Conservation (phyloP, 768 basidiomycete genomes). For the Rhizopogon roseolus region DNA sequence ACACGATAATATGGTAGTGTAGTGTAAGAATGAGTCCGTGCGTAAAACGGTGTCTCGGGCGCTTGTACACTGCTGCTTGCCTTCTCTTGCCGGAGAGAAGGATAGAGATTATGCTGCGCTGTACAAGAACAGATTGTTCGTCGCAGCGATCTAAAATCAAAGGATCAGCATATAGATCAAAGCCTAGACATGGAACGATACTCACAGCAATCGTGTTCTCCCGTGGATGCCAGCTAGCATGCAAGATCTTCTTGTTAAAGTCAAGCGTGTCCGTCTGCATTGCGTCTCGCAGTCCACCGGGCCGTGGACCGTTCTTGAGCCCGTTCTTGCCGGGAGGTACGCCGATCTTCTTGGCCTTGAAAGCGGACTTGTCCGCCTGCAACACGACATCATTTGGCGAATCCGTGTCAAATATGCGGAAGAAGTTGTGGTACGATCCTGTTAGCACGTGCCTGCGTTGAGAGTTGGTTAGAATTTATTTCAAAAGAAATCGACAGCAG, state of each 20-base stretch:
- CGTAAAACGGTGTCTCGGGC: conserved; percentile 16
- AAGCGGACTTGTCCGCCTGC: conserved; percentile 98
- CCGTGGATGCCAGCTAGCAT: conserved; percentile 95
- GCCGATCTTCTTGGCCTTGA: conserved; percentile 99
- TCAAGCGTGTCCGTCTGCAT: conserved; percentile 86
- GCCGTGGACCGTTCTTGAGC: conserved; percentile 68
- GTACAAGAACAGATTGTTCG: conserved; percentile 37
- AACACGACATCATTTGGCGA: conserved; percentile 84
- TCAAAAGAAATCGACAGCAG: conserved; percentile 11
- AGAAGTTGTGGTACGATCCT: conserved; percentile 99
- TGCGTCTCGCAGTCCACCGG: conserved; percentile 66
- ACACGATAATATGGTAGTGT: conserved; percentile 4
- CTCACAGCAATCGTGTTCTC: conserved; percentile 97
- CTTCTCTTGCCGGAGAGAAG: conserved; percentile 4
- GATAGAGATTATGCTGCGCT: conserved; percentile 34
- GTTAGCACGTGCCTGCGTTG: conserved; percentile 82
- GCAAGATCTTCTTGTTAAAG: conserved; percentile 97
- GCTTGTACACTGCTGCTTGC: background rate
- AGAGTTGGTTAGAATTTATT: conserved; percentile 1
- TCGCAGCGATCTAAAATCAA: conserved; percentile 77
- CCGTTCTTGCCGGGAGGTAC: conserved; percentile 72
- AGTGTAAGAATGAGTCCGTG: conserved; percentile 10
- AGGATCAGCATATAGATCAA: background rate
- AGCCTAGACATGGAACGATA: conserved; percentile 7
- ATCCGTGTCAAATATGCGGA: conserved; percentile 98